phyloP scores from a whole-genome alignment of 140 eudicot genomes.

The Oenanthe javanica region DNA sequence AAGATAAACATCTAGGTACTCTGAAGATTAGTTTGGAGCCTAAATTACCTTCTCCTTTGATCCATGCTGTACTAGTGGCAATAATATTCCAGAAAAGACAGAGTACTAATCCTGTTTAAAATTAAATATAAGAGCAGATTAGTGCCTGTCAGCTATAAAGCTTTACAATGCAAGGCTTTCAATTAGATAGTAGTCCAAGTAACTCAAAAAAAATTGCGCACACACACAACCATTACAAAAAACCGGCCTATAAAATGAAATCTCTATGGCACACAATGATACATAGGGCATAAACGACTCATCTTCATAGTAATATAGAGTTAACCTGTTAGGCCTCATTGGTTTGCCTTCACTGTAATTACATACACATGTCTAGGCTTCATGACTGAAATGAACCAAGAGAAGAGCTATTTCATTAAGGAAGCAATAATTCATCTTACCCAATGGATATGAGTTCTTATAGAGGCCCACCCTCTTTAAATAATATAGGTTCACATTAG shows the following conservation, averaged over 20 bases:
- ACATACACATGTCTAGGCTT: not conserved
- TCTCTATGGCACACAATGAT: not conserved
- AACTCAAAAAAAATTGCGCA: not conserved
- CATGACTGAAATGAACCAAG: not conserved
- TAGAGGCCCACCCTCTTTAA: not conserved
- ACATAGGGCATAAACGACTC: not conserved
- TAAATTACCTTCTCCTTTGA: conserved; percentile 63
- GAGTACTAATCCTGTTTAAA: conserved; percentile 51
- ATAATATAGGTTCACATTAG: not conserved
- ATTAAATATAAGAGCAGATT: conserved; percentile 5
- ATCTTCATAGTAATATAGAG: not conserved
- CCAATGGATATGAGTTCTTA: not conserved
- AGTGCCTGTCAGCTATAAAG: conserved; percentile 9
- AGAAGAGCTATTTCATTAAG: not conserved
- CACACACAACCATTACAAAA: not conserved
- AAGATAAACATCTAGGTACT: too few species aligned
- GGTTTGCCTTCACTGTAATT: not conserved
- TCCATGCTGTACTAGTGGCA: conserved; percentile 92
- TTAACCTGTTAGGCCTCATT: not conserved
- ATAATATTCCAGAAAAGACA: conserved; percentile 82
- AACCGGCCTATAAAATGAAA: not conserved
- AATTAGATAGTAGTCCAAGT: not conserved
- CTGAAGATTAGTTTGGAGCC: not conserved
- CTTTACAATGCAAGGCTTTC: conserved; percentile 8
- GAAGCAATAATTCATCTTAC: not conserved